phyloP scores from a whole-genome alignment of 2,329 filamentous ascomycete genomes.

The Fusarium illudens region DNA sequence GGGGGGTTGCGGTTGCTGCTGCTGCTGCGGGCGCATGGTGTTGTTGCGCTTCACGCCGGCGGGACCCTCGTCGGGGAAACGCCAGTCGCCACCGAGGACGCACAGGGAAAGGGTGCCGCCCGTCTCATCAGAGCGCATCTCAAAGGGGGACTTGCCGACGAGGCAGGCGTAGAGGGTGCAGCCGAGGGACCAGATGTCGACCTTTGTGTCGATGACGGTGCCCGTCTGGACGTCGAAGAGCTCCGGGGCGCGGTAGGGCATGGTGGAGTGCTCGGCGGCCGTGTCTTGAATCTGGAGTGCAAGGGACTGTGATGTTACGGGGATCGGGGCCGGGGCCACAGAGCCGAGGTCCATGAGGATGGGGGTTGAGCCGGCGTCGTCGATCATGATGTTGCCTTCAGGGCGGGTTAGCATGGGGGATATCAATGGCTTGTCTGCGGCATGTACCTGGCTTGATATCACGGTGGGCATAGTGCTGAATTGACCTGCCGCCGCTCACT shows the following conservation, averaged over 20 bases:
- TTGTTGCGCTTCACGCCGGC: constrained; percentile 60
- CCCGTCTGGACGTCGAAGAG: constrained; percentile 98
- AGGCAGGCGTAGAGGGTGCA: constrained; percentile 98
- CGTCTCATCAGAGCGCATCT: constrained; percentile 94
- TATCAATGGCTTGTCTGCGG: not conserved
- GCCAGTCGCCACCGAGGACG: constrained; percentile 92
- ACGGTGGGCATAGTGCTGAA: constrained; percentile 87
- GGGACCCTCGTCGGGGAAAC: constrained; percentile 88
- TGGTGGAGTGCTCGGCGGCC: constrained; percentile 95
- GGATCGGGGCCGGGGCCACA: constrained; percentile 83
- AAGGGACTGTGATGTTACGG: constrained; percentile 88
- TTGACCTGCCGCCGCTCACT: constrained; percentile 68
- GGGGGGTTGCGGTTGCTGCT: constrained; percentile 42
- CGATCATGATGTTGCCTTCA: constrained; percentile 94
- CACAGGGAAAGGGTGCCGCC: constrained; percentile 93
- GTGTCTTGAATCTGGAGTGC: constrained; percentile 93
- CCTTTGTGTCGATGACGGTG: constrained; percentile 90
- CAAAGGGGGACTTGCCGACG: constrained; percentile 96
- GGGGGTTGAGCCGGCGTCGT: constrained; percentile 84
- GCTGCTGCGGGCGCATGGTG: constrained; percentile 48
- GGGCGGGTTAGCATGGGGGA: not conserved
- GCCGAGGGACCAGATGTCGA: constrained; percentile 97
- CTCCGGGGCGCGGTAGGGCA: constrained; percentile 97
- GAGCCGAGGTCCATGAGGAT: constrained; percentile 98
- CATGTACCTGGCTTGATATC: constrained; percentile 93